Conservation (phyloP, 192 early-diverging fungal genomes). For the Haplosporangium gracile region DNA sequence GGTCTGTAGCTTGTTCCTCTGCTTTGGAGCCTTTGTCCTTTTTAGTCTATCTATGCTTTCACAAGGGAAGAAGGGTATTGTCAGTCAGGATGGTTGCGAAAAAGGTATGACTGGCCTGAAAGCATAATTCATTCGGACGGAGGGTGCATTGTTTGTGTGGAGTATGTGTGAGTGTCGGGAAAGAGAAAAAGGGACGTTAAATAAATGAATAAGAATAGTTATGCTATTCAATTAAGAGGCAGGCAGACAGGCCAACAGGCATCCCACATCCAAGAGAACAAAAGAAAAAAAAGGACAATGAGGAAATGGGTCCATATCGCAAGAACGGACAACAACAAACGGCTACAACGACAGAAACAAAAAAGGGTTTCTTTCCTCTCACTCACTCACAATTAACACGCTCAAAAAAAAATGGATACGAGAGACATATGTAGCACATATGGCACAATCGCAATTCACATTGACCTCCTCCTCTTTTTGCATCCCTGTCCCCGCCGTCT, state of each 20-base stretch:
- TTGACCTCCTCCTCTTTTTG: background rate
- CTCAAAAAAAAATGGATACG: background rate
- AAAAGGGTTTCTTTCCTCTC: background rate
- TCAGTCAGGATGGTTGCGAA: slow-evolving; percentile 2
- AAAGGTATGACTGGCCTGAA: background rate
- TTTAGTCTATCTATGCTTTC: background rate
- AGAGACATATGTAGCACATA: background rate
- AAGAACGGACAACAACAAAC: no score
- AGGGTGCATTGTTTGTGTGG: no score
- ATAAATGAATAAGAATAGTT: background rate
- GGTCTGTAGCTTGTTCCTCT: background rate
- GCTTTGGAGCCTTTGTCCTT: background rate
- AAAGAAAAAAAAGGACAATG: background rate
- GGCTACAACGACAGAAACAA: background rate
- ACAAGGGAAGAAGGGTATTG: background rate
- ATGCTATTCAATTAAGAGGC: background rate
- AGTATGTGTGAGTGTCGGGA: background rate
- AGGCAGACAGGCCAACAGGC: background rate
- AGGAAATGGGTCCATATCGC: no score
- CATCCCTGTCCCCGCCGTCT: background rate
- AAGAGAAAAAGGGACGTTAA: background rate
- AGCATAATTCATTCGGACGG: background rate
- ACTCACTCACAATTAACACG: background rate
- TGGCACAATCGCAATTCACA: background rate
- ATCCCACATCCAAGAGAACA: background rate